These are phyloP conservation scores for Botryotinia narcissicola DNA, from an alignment of 2,329 filamentous ascomycete genomes.

Conservation along the genomic window DNA sequence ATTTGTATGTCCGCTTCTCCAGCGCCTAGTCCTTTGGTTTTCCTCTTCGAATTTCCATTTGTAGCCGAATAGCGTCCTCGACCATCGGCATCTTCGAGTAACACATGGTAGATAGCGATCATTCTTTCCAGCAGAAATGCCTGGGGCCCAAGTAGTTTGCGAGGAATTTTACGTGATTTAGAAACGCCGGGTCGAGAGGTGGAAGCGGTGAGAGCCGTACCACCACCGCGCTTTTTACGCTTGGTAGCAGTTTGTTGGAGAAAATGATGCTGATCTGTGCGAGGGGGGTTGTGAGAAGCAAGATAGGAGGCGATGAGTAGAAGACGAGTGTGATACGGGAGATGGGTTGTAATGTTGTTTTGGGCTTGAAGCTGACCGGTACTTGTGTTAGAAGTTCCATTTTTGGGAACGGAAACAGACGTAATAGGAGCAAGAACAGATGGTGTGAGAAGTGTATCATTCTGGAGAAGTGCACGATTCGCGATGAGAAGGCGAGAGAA, in stretches of 20 bases:
- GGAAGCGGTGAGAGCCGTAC: constrained; percentile 41
- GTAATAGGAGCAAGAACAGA: constrained; percentile 49
- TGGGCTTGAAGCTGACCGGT: constrained; percentile 22
- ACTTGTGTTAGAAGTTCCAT: constrained; percentile 19
- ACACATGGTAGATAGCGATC: constrained; percentile 71
- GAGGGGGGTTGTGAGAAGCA: constrained; percentile 73
- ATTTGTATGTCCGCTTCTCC: constrained; percentile 55
- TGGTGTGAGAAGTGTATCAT: constrained; percentile 67
- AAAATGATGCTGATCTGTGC: constrained; percentile 73
- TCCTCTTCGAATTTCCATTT: constrained; percentile 16
- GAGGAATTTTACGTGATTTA: constrained; percentile 69
- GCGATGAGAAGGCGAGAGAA: constrained; percentile 80
- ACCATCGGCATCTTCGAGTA: constrained; percentile 47
- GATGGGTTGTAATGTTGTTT: constrained; percentile 49
- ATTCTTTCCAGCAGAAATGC: constrained; percentile 76
- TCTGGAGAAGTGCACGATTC: constrained; percentile 66
- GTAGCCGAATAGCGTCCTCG: constrained; percentile 28
- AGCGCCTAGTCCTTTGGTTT: constrained; percentile 22
- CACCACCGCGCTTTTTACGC: constrained; percentile 44
- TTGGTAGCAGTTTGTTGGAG: constrained; percentile 47
- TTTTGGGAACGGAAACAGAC: constrained; percentile 23
- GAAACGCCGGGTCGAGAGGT: constrained; percentile 36
- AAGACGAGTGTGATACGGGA: constrained; percentile 72
- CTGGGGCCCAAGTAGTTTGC: constrained; percentile 73
- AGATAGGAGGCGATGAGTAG: constrained; percentile 77